Evolutionary conservation across 495 filamentous ascomycete species (phyloP), one percentile per base, ranked within the genome.

Genomic region (Neurospora sublineolata): DNA sequence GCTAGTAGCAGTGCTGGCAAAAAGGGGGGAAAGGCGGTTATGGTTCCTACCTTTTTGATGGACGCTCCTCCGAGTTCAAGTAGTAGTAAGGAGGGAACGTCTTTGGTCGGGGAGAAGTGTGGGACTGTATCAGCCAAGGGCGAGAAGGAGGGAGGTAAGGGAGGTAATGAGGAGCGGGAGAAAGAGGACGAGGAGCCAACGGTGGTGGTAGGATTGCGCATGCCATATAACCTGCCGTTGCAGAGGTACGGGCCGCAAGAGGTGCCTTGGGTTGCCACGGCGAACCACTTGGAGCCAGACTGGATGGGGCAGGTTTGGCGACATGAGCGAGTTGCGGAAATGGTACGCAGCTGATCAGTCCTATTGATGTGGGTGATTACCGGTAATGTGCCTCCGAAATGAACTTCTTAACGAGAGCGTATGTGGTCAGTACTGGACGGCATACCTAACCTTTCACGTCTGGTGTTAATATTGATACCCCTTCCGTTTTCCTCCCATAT

Each of bases 141-240:
- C 30, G 18, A 36, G 4, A 11, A 69, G 8, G 68, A 40, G 14
- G 20, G 39, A 69, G 16, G 23, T 3, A 39, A 23, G 18, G 38
- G 9, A 18, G 33, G 10, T 16, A 12, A 30, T 14, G 16, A 38
- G 8, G 3, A 69, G 3, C n/a, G n/a, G n/a, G n/a, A n/a, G n/a
- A n/a, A 20, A 37, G 3, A n/a, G n/a, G n/a, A n/a, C n/a, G 20
- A 30, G 18, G 33, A 27, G 27, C 3, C 38, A n/a, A 74, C 76
- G 69, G 74, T 76, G 20, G 74, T 85, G 0, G 87, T 96, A 20
- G 91, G 90, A 1, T 83, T 94, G 44, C 84, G 93, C 12, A 89
- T 97, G 86, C 92, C 94, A 36, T 97, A 97, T 82, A 89, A 89
- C 77, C 80, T 97, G 3, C 94, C 94, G 0, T 79, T 96, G 27